Base-by-base conservation (phyloP, 2,329 filamentous ascomycete genomes). In the Phialocephala sp. region DNA sequence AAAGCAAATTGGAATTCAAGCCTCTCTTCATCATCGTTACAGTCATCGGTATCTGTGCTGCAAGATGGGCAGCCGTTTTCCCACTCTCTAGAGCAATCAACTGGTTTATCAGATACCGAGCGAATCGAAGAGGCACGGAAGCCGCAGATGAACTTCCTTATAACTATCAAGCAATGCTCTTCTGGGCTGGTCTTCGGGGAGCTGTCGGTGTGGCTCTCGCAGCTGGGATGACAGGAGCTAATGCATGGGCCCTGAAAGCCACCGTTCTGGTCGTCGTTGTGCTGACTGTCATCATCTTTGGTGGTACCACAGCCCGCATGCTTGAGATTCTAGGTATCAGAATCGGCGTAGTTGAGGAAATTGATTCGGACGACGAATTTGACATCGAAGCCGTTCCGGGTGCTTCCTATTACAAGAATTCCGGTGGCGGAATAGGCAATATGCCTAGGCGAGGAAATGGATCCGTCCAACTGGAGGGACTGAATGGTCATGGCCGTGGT, bases 101-200 rank as follows among this genome's bases (percentile, higher is more conserved):
- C 78, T 94, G 91, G 85, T 91, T 97, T 75, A 93, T 96, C 72
- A 88, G 91, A 65, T 97, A 97, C 76, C 88, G 93, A 56, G 92
- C 94, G 18, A 86, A 87, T 59, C 88, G 92, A 58, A 86, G 89
- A 62, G 93, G 93, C 27, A 85, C 83, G 64, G 91, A 97, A 64
- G 87, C 90, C 5, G 87, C 88, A 18, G 94, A 98, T 70, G 95
- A 98, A 78, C 82, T 99, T 41, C 95, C 95, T 0, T 96, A 93
- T 76, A 93, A 92, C 72, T 97, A 98, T 79, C 95, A 98, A 79
- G 93, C 91, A n/a, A 98, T 99, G 95, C 87, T 99, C n/a, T 99
- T 97, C 81, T 99, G 95, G 95, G 95, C 95, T 18, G 95, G 95
- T 32, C 84, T 99, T 36, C 92, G 95, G 68, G 95, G 95, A 73